Evolutionary conservation across 768 basidiomycete genomes (phyloP).

Genomic region (Leccinum rimulosum): DNA sequence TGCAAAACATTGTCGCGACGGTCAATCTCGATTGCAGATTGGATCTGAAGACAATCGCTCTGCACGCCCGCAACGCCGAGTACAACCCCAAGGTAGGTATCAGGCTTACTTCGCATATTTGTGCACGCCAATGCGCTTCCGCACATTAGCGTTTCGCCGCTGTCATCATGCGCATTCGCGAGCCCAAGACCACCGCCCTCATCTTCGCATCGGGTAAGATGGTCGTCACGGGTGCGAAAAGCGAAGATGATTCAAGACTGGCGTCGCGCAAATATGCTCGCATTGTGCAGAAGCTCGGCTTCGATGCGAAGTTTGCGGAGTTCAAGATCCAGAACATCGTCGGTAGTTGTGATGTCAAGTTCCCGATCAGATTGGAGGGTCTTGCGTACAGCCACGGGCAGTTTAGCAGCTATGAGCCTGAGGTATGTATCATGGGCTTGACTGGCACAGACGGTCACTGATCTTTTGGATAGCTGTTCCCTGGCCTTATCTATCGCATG

Average conservation of each 20-base stretch:
- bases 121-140: slow-evolving; percentile 60
- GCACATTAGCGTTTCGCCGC: slow-evolving; percentile 97
- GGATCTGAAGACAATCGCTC: slow-evolving; percentile 96
- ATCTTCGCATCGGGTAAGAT: slow-evolving; percentile 99
- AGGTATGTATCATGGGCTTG: slow-evolving; percentile 53
- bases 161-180: slow-evolving; percentile 99
- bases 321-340: slow-evolving; percentile 99
- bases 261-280: slow-evolving; percentile 98
- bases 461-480: slow-evolving; percentile 71
- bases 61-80: slow-evolving; percentile 98
- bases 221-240: slow-evolving; percentile 99
- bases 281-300: slow-evolving; percentile 98
- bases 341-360: slow-evolving; percentile 97
- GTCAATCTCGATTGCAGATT: slow-evolving; percentile 96
- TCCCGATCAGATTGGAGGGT: slow-evolving; percentile 97
- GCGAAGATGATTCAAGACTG: slow-evolving; percentile 94
- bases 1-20: slow-evolving; percentile 99
- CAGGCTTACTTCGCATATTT: slow-evolving; percentile 34
- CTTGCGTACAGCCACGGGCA: slow-evolving; percentile 97
- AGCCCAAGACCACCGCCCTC: slow-evolving; percentile 98
- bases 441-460: background rate
- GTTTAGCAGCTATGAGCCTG: slow-evolving; percentile 97
- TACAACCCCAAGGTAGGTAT: slow-evolving; percentile 99
- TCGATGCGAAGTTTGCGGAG: slow-evolving; percentile 98
- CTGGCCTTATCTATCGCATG: slow-evolving; percentile 99